Evolutionary conservation across 139 green algal genomes (phyloP).

Genomic region (Tetradesmus lagerheimii): DNA sequence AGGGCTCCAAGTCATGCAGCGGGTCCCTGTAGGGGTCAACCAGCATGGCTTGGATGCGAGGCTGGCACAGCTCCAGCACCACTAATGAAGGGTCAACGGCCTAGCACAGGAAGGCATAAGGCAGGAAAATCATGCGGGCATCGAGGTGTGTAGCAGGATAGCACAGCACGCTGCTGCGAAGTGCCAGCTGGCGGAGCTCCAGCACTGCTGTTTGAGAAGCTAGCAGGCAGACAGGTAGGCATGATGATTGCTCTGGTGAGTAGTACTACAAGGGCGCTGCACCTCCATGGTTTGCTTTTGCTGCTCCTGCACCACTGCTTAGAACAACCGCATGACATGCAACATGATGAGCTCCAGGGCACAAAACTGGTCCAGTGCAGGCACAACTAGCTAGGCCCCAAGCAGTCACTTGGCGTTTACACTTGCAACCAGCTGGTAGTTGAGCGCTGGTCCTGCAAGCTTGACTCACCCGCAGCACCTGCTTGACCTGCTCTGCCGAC

Average conservation of each 20-base stretch:
- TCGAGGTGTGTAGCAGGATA: too few relatives aligned
- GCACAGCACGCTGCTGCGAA: too few relatives aligned
- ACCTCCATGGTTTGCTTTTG: too few relatives aligned
- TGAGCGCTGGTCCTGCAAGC: not conserved
- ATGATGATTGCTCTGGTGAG: too few relatives aligned
- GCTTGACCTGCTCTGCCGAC: slow-evolving; percentile 27
- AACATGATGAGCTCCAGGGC: too few relatives aligned
- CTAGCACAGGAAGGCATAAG: not conserved
- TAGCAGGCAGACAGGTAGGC: not conserved
- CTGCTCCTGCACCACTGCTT: slow-evolving; percentile 2
- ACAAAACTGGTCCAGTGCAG: too few relatives aligned
- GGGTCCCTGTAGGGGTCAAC: slow-evolving; percentile 10
- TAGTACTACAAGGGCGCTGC: too few relatives aligned
- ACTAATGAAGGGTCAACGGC: not conserved
- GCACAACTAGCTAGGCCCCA: too few relatives aligned
- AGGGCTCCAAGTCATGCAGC: slow-evolving; percentile 21
- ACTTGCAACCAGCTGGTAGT: too few relatives aligned
- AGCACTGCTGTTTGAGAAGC: not conserved
- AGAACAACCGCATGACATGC: too few relatives aligned
- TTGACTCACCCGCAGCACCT: slow-evolving; percentile 18
- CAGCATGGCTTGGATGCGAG: slow-evolving; percentile 23
- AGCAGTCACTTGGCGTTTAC: too few relatives aligned
- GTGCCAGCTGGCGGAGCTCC: not conserved
- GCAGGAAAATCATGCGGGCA: too few relatives aligned
- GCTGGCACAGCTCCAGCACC: slow-evolving; percentile 27